These are phyloP conservation scores for Chondrostereum purpureum DNA, from an alignment of 1,284 basidiomycete species.

Conservation along the genomic window DNA sequence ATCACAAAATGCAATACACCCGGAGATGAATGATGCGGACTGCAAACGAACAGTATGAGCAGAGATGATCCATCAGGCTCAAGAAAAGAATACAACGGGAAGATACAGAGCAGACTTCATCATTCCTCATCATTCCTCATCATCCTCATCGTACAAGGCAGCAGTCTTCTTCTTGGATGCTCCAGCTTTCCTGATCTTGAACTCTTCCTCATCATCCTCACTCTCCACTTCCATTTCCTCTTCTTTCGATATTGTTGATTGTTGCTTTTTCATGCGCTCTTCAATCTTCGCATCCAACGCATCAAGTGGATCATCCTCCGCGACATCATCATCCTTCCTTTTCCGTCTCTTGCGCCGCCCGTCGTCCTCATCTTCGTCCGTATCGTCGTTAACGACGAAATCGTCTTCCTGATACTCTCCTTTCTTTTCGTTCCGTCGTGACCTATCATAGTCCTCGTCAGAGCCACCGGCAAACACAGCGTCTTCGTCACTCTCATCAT, in stretches of 20 bases:
- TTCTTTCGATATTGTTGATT: conserved; percentile 25
- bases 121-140: conserved; percentile 35
- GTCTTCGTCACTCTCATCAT: conserved; percentile 54
- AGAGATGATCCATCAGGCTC: too few relatives aligned
- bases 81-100: too few relatives aligned
- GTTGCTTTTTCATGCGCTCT: conserved; percentile 38
- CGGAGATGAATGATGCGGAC: too few relatives aligned
- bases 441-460: conserved; percentile 42
- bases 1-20: too few relatives aligned
- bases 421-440: conserved; percentile 32
- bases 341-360: conserved; percentile 30
- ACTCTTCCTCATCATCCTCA: conserved; percentile 63
- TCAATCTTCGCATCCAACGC: conserved; percentile 62
- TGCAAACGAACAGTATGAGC: too few relatives aligned
- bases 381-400: conserved; percentile 72
- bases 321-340: conserved; percentile 37
- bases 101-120: too few relatives aligned
- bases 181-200: conserved; percentile 48
- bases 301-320: conserved; percentile 58
- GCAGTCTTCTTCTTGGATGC: conserved; percentile 44
- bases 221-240: conserved; percentile 68
- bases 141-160: conserved; percentile 58
- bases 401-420: conserved; percentile 78
- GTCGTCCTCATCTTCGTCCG: conserved; percentile 54
- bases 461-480: conserved; percentile 42